Percentiles rank a stretch among this genome's conserved stretches.
Conservation (phyloP, 129 eudicot species). For the Dittrichia graveolens region DNA sequence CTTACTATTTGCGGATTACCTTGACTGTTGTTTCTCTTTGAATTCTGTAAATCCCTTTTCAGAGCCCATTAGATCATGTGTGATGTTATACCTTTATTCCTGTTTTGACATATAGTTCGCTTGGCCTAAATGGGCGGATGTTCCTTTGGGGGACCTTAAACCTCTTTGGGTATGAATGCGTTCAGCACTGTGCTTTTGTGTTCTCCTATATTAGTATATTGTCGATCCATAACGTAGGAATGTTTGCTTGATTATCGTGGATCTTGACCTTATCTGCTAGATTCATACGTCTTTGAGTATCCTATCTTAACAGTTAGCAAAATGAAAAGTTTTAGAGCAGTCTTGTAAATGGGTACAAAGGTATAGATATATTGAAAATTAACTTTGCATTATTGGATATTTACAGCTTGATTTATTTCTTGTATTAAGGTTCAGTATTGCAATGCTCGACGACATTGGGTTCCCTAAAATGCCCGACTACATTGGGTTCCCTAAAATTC, state of each 20-base stretch:
- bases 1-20: too few relatives aligned
- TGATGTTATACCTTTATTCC: background rate
- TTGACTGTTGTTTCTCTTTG: too few relatives aligned
- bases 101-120: conserved; percentile 3
- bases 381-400: conserved; percentile 1
- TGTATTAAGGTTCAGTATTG: background rate
- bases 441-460: conserved; percentile 16
- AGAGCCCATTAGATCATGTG: too few relatives aligned
- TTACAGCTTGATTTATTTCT: background rate
- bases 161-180: conserved; percentile 5
- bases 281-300: conserved; percentile 4
- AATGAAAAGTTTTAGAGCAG: background rate
- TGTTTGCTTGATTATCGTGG: conserved; percentile 4
- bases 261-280: conserved; percentile 8
- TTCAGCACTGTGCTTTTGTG: background rate
- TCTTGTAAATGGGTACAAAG: conserved; percentile 6
- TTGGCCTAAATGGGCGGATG: background rate
- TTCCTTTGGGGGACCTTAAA: background rate
- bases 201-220: too few relatives aligned
- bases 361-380: background rate
- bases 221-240: background rate
- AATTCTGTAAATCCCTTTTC: too few relatives aligned
- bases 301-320: background rate
- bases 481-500: background rate
- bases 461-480: background rate